phyloP scores from a whole-genome alignment of 495 filamentous ascomycete species.

The Penicillium odoratum region DNA sequence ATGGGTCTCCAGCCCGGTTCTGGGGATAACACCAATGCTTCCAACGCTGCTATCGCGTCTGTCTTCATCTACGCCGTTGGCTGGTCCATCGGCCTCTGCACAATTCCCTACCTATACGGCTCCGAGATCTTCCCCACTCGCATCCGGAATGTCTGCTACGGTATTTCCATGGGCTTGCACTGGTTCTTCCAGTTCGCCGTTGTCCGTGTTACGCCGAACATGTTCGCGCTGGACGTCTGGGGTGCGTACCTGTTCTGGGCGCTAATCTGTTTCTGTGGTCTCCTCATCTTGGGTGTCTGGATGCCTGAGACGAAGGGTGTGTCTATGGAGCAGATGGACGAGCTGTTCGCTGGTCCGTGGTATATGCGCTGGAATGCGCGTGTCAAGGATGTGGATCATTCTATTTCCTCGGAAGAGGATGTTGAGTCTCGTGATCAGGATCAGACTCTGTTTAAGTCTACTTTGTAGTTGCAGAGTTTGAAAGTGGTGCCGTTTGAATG shows the following conservation, averaged over 20 bases:
- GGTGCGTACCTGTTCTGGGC: slow-evolving; percentile 51
- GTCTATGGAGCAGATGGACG: slow-evolving; percentile 47
- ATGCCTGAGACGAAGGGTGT: slow-evolving; percentile 50
- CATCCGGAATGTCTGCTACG: slow-evolving; percentile 46
- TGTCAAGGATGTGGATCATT: slow-evolving; percentile 14
- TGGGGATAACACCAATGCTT: slow-evolving; percentile 35
- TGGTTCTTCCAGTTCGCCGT: slow-evolving; percentile 54
- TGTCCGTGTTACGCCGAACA: slow-evolving; percentile 48
- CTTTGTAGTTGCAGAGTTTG: not conserved
- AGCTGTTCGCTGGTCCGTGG: slow-evolving; percentile 46
- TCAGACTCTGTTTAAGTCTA: not conserved
- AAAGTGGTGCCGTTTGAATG: not conserved
- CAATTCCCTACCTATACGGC: slow-evolving; percentile 49
- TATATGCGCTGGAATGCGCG: slow-evolving; percentile 44
- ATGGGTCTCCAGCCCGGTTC: slow-evolving; percentile 42
- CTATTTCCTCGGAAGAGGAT: not conserved
- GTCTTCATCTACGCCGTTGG: slow-evolving; percentile 50
- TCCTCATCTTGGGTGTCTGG: slow-evolving; percentile 45
- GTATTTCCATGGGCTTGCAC: slow-evolving; percentile 44
- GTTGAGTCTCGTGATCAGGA: slow-evolving; percentile 1
- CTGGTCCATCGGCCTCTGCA: slow-evolving; percentile 53
- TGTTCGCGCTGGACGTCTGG: slow-evolving; percentile 47
- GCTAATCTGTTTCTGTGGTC: slow-evolving; percentile 38
- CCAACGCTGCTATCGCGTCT: slow-evolving; percentile 45
- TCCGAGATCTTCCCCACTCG: slow-evolving; percentile 50